A percentile compares a stretch with the other conserved stretches of the same genome.
Evolutionary conservation across 495 filamentous ascomycete genomes (phyloP).

Genomic region (Letharia lupina): DNA sequence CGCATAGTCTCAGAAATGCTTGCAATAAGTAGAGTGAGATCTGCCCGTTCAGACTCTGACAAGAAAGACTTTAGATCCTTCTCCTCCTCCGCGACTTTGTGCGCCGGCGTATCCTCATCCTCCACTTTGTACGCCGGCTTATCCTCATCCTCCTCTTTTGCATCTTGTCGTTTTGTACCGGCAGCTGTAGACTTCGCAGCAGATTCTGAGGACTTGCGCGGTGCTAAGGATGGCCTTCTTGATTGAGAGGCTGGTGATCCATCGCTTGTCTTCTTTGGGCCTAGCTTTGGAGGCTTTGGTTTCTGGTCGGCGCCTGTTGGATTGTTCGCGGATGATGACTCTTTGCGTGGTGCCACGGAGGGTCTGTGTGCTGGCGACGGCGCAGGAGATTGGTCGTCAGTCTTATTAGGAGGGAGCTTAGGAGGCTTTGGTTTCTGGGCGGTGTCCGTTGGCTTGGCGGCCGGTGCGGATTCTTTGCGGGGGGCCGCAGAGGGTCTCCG

Average conservation of each 20-base stretch:
- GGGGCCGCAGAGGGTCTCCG: not conserved
- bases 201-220: not conserved
- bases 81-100: conserved; percentile 33
- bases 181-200: not conserved
- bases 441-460: not conserved
- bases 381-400: not conserved
- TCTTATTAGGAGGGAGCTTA: conserved; percentile 4
- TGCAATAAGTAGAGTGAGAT: conserved; percentile 42
- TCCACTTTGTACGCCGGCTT: not conserved
- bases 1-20: conserved; percentile 41
- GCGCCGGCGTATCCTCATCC: conserved; percentile 2
- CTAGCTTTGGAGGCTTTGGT: conserved; percentile 9
- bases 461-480: not conserved
- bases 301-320: not conserved
- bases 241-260: not conserved
- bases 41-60: conserved; percentile 41
- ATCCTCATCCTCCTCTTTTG: not conserved
- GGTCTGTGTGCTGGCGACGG: conserved; percentile 1
- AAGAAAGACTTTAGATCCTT: conserved; percentile 40
- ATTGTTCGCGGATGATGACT: not conserved
- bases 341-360: conserved; percentile 1
- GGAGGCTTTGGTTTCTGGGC: conserved; percentile 8
- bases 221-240: conserved; percentile 1
- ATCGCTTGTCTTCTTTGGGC: not conserved
- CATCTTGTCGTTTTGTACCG: not conserved